Percentiles rank a stretch among this genome's conserved stretches.
phyloP scores from a whole-genome alignment of 2,329 filamentous ascomycete genomes.

The Stenocarpella maydis region DNA sequence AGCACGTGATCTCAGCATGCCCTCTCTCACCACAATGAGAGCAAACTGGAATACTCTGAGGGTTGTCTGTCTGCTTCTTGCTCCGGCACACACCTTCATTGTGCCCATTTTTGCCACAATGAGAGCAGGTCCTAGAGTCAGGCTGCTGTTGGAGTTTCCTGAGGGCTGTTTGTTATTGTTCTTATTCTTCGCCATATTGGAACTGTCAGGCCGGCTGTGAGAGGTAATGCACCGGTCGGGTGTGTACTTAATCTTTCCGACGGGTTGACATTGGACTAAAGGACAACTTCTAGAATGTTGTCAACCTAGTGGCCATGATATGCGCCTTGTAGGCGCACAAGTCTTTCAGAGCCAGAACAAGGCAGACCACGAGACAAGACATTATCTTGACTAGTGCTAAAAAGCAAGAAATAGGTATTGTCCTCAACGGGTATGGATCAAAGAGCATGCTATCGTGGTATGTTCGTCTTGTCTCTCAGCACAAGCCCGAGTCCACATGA shows the following conservation, averaged over 20 bases:
- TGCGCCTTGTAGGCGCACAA: neutral
- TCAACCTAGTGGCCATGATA: neutral
- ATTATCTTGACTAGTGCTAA: neutral
- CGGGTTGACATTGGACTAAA: neutral
- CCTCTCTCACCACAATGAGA: neutral
- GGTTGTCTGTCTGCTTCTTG: neutral
- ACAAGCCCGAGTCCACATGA: neutral
- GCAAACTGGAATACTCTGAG: too few relatives aligned
- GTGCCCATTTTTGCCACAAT: conserved; percentile 14
- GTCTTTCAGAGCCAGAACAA: neutral
- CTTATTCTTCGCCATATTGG: conserved; percentile 1
- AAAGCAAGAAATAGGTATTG: neutral
- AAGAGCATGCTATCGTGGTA: neutral
- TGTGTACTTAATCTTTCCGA: neutral
- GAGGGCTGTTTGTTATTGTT: neutral
- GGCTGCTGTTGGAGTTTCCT: neutral
- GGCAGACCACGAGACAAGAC: neutral
- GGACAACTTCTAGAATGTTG: neutral
- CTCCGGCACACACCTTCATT: neutral
- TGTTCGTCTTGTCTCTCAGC: neutral
- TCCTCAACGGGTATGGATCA: neutral
- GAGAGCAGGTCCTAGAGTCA: neutral
- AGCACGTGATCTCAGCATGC: neutral
- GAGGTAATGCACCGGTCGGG: neutral
- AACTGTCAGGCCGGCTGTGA: neutral